These are phyloP conservation scores for Pythium utonaiense DNA, from an alignment of 352 stramenopile genomes.

Conservation along the genomic window DNA sequence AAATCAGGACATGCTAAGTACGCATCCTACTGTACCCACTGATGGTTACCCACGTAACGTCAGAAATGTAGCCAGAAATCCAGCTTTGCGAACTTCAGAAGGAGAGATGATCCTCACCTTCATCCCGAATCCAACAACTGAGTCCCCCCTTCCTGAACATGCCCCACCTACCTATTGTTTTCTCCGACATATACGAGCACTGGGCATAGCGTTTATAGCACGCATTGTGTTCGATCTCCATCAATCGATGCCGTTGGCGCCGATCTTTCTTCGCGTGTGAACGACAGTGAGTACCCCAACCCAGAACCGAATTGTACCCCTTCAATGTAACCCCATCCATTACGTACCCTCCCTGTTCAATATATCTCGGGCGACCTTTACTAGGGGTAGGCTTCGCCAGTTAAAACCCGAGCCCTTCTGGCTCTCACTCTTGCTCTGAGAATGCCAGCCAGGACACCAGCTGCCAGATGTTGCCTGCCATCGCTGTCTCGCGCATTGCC, in stretches of 20 bases:
- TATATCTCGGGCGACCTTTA: not conserved
- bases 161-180: too few species aligned
- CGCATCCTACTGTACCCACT: not conserved
- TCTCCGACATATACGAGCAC: too few species aligned
- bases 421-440: not conserved
- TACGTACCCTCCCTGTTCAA: not conserved
- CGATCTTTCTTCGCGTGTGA: not conserved
- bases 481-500: not conserved
- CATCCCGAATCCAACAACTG: not conserved
- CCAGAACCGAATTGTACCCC: slow-evolving; percentile 1
- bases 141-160: too few species aligned
- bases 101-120: not conserved
- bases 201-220: too few species aligned
- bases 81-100: not conserved
- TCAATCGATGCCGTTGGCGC: too few species aligned
- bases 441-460: not conserved
- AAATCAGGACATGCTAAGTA: not conserved
- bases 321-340: not conserved
- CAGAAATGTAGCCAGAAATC: not conserved
- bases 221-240: too few species aligned
- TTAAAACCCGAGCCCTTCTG: not conserved
- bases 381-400: not conserved
- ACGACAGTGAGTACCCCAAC: not conserved
- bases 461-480: not conserved
- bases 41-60: not conserved